Conservation (phyloP, 495 filamentous ascomycete genomes). For the Rusavskia elegans region DNA sequence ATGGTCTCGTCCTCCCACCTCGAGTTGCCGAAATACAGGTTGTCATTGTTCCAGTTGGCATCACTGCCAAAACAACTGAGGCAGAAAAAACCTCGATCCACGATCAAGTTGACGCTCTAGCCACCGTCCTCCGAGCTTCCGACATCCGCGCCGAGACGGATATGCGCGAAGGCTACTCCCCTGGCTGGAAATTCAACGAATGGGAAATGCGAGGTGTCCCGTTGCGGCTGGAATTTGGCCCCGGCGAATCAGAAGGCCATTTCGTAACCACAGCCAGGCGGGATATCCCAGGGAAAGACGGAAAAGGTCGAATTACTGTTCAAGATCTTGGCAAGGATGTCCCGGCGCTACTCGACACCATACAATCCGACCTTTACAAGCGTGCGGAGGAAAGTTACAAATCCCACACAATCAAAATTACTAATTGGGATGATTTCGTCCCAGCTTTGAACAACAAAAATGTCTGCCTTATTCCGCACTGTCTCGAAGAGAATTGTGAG, state of each 20-base stretch:
- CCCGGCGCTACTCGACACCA: slow-evolving; percentile 68
- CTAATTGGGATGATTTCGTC: slow-evolving; percentile 76
- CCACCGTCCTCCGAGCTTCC: slow-evolving; percentile 42
- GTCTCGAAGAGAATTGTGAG: slow-evolving; percentile 68
- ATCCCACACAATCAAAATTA: slow-evolving; percentile 63
- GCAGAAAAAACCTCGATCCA: slow-evolving; percentile 60
- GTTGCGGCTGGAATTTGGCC: slow-evolving; percentile 84
- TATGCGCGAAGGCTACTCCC: slow-evolving; percentile 70
- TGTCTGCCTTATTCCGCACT: slow-evolving; percentile 75
- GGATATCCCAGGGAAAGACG: slow-evolving; percentile 52
- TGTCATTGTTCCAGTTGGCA: slow-evolving; percentile 82
- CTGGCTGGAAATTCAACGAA: slow-evolving; percentile 95
- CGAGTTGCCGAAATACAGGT: slow-evolving; percentile 74
- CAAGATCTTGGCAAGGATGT: slow-evolving; percentile 52
- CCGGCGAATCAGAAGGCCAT: slow-evolving; percentile 72
- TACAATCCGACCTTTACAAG: slow-evolving; percentile 73
- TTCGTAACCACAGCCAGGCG: slow-evolving; percentile 75
- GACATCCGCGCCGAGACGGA: slow-evolving; percentile 61
- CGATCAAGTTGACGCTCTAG: slow-evolving; percentile 52
- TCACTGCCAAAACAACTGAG: slow-evolving; percentile 68
- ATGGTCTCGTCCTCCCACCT: slow-evolving; percentile 82
- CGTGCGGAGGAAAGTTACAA: slow-evolving; percentile 64
- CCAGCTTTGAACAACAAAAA: slow-evolving; percentile 85
- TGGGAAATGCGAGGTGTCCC: slow-evolving; percentile 93
- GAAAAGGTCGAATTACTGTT: slow-evolving; percentile 64